Percentiles rank a stretch among this genome's conserved stretches.
Evolutionary conservation across 1,284 basidiomycete genomes (phyloP).

Genomic region (Naganishia sp.): DNA sequence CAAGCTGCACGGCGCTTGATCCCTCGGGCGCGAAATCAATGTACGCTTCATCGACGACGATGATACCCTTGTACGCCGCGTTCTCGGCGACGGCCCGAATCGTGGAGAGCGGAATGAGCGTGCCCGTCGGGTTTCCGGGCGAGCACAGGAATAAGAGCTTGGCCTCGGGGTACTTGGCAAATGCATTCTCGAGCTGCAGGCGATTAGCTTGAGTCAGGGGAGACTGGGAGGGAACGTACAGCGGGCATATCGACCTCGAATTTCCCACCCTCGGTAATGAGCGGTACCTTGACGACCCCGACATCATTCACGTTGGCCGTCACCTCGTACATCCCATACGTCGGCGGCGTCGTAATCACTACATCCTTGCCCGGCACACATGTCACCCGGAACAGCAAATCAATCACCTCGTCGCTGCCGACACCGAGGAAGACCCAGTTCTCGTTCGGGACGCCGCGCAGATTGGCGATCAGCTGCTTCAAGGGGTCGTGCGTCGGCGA

Average conservation of each 20-base stretch:
- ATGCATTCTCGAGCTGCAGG: constrained; percentile 67
- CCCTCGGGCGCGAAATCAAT: constrained; percentile 80
- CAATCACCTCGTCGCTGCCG: constrained; percentile 95
- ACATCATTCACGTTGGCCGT: constrained; percentile 95
- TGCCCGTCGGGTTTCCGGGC: constrained; percentile 96
- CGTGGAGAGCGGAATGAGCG: constrained; percentile 71
- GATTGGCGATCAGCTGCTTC: constrained; percentile 71
- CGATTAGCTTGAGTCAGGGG: neutral
- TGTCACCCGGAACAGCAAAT: constrained; percentile 87
- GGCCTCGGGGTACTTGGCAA: constrained; percentile 70
- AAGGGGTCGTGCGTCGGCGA: constrained; percentile 63
- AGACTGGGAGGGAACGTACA: constrained; percentile 57
- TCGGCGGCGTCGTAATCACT: constrained; percentile 85
- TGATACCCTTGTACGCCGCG: constrained; percentile 80
- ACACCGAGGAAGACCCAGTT: constrained; percentile 91
- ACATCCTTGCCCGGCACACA: constrained; percentile 79
- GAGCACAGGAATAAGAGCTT: constrained; percentile 95
- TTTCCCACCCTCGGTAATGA: constrained; percentile 71
- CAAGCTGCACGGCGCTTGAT: constrained; percentile 66
- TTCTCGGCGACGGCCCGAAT: constrained; percentile 77
- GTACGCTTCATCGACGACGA: constrained; percentile 96
- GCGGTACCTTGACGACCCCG: constrained; percentile 74
- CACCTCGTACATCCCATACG: constrained; percentile 97
- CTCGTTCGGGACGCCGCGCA: constrained; percentile 67
- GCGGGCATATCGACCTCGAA: constrained; percentile 77